Conservation (phyloP, 2,329 filamentous ascomycete species). For the Colletotrichum tamarilloi region DNA sequence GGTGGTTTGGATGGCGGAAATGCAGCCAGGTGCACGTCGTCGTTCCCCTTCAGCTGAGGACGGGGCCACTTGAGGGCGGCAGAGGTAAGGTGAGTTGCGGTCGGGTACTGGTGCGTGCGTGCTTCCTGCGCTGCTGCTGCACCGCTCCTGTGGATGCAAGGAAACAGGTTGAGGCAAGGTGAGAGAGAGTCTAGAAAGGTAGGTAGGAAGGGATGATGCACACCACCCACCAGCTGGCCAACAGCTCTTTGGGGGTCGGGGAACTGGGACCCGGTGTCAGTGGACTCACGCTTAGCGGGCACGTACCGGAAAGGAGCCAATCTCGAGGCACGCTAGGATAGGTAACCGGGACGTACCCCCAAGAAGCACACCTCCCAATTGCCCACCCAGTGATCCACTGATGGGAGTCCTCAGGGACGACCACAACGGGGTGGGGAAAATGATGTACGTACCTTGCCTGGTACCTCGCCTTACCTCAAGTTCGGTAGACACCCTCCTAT, state of each 20-base stretch:
- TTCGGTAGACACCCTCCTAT: too few relatives aligned
- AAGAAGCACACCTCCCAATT: neutral
- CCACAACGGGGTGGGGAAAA: neutral
- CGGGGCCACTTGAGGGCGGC: constrained; percentile 10
- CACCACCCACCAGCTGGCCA: constrained; percentile 6
- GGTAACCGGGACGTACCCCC: neutral
- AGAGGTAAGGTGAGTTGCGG: constrained; percentile 28
- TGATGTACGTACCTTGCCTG: neutral
- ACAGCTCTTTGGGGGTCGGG: constrained; percentile 13
- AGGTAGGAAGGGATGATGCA: constrained; percentile 19
- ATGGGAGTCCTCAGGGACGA: neutral
- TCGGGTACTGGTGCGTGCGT: constrained; percentile 13
- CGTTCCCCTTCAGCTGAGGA: constrained; percentile 32
- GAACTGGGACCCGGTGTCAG: constrained; percentile 10
- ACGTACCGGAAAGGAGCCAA: constrained; percentile 7
- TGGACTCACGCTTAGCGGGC: neutral
- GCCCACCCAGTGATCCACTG: neutral
- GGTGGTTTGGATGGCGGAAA: constrained; percentile 31
- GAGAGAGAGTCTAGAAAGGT: neutral
- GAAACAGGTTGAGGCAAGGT: neutral
- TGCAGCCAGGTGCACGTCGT: constrained; percentile 26
- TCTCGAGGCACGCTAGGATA: neutral
- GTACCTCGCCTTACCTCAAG: neutral
- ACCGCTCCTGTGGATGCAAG: neutral
- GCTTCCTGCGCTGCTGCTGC: constrained; percentile 4